phyloP scores from a whole-genome alignment of 306 rosid species.

The Styphnolobium japonicum region DNA sequence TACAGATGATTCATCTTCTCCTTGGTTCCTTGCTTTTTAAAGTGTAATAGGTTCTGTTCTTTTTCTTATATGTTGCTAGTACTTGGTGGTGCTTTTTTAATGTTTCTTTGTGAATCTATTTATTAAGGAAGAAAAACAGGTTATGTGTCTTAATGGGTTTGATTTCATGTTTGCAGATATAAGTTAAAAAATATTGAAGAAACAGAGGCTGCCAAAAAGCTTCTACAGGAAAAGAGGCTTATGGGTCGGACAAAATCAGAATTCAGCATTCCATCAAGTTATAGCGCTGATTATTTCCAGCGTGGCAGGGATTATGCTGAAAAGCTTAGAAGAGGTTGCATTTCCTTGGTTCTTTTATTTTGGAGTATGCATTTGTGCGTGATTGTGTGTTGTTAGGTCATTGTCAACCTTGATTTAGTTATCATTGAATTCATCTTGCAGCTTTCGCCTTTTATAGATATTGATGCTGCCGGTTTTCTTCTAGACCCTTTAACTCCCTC shows the following conservation, averaged over 20 bases:
- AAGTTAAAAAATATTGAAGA: slow-evolving; percentile 93
- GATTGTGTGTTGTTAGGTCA: not conserved
- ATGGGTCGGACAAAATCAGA: slow-evolving; percentile 80
- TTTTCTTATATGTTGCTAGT: slow-evolving; percentile 8
- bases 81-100: not conserved
- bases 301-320: slow-evolving; percentile 99
- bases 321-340: slow-evolving; percentile 84
- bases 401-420: slow-evolving; percentile 10
- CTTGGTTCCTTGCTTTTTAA: not conserved
- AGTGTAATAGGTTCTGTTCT: not conserved
- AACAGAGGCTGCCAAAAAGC: slow-evolving; percentile 96
- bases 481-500: not conserved
- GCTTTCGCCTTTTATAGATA: not conserved
- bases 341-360: slow-evolving; percentile 5
- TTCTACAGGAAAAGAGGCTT: slow-evolving; percentile 92
- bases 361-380: not conserved
- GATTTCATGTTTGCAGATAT: slow-evolving; percentile 51
- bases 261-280: slow-evolving; percentile 84
- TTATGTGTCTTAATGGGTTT: slow-evolving; percentile 9
- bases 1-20: not conserved
- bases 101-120: not conserved
- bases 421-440: slow-evolving; percentile 3
- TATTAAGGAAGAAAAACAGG: not conserved
- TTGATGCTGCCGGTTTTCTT: not conserved
- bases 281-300: slow-evolving; percentile 96